phyloP scores from a whole-genome alignment of 441 rosid genomes.

The Bruguiera hainesii region DNA sequence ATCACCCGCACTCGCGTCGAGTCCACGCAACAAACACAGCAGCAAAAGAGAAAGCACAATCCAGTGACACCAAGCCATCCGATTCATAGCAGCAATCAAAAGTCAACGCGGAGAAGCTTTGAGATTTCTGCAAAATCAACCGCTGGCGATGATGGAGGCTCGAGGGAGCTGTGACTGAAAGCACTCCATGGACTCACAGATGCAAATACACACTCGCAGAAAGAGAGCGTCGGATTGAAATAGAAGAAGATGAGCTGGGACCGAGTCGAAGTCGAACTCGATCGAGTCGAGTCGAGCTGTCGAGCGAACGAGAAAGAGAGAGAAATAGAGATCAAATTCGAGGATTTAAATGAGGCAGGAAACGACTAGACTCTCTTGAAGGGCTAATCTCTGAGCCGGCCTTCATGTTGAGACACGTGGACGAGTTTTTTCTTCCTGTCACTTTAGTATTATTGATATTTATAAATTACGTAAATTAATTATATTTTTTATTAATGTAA shows the following conservation, averaged over 20 bases:
- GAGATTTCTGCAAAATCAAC: slow-evolving; percentile 22
- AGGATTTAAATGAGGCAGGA: slow-evolving; percentile 4
- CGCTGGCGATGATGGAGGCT: slow-evolving; percentile 15
- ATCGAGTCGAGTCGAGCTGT: slow-evolving; percentile 1
- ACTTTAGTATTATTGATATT: too few relatives aligned
- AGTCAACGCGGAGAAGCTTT: slow-evolving; percentile 13
- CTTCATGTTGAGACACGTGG: slow-evolving; percentile 32
- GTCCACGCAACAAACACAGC: slow-evolving; percentile 26
- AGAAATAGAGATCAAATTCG: slow-evolving; percentile 13
- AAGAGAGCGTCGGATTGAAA: not conserved
- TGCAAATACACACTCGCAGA: not conserved
- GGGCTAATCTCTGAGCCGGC: slow-evolving; percentile 16
- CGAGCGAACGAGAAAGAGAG: not conserved
- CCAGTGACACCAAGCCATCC: slow-evolving; percentile 43
- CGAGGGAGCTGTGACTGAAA: slow-evolving; percentile 21
- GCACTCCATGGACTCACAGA: slow-evolving; percentile 23
- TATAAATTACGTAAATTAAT: too few relatives aligned
- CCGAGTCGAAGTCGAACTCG: slow-evolving; percentile 13
- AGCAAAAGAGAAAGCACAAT: slow-evolving; percentile 29
- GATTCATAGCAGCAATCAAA: slow-evolving; percentile 15
- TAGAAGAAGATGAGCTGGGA: not conserved
- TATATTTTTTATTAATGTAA: too few relatives aligned
- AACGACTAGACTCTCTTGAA: slow-evolving; percentile 21
- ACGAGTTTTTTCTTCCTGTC: not conserved
- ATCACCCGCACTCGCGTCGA: slow-evolving; percentile 68